Base-by-base conservation (phyloP, 768 basidiomycete genomes). In the Cystofilobasidium capitatum region DNA sequence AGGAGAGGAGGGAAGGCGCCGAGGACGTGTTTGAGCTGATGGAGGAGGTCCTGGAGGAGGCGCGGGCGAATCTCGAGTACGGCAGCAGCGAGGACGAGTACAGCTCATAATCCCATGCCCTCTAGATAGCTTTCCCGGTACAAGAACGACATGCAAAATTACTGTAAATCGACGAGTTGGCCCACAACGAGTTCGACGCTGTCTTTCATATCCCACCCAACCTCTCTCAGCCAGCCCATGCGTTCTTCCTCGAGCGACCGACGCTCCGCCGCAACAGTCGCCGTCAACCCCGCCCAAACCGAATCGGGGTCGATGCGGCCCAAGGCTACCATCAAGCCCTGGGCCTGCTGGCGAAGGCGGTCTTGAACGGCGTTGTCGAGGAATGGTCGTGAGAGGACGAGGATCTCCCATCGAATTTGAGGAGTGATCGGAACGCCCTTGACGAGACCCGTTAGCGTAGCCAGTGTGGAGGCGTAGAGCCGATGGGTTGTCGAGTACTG, bases 321-420 rank as follows among this genome's bases (percentile, higher is more conserved):
- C 45, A 91, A 79, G 22, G 82, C 82, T 4, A 74, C 66, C 76
- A 88, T 96, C 60, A 97, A 74, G 31, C 81, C 78, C 69, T 82
- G 80, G 17, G 88, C 89, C 72, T 78, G 81, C 1, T 72, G 72
- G 73, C 90, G 89, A 22, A 97, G 78, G 72, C 91, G 91, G 59
- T 82, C 82, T 68, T 96, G 86, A 6, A 82, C 83, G 61, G 82
- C 77, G 2, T 72, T 73, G 62, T 85, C 83, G 66, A 97, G 76
- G 74, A 96, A 96, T 47, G 88, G 82, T 64, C 93, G 80, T 71
- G 89, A 88, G 1, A 81, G 76, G 33, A 93, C 70, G 35, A 87
- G 80, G 54, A 91, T 83, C 69, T 94, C 86, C 94, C 94, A 99
- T 35, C 85, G 76, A 7, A 85, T 81, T 6, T 79, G 71, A 61